phyloP scores from a whole-genome alignment of 345 rosid genomes.

The Lenwebbia sp. region DNA sequence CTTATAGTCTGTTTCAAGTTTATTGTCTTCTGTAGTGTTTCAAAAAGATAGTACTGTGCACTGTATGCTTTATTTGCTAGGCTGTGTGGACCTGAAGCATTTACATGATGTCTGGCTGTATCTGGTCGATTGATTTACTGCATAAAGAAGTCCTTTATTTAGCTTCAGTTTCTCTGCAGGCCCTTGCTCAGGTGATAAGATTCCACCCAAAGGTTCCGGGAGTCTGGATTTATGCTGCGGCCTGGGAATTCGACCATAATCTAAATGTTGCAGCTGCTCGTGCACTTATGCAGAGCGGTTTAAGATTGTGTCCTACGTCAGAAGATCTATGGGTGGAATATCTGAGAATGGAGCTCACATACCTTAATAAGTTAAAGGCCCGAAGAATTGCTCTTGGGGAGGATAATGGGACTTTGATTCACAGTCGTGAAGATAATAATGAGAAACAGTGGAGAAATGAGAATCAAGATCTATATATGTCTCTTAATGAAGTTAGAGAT shows the following conservation, averaged over 20 bases:
- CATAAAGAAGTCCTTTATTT: neutral
- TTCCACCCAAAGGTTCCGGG: constrained; percentile 81
- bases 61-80: neutral
- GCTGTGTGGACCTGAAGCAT: neutral
- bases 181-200: constrained; percentile 68
- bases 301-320: constrained; percentile 67
- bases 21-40: neutral
- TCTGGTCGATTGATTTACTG: neutral
- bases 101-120: neutral
- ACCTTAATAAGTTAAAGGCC: constrained; percentile 73
- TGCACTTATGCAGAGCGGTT: constrained; percentile 82
- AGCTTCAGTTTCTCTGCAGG: constrained; percentile 19
- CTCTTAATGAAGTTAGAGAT: constrained; percentile 35
- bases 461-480: constrained; percentile 58
- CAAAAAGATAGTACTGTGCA: neutral
- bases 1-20: neutral
- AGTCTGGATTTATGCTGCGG: constrained; percentile 95
- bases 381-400: constrained; percentile 78
- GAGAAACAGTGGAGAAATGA: constrained; percentile 61
- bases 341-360: constrained; percentile 85
- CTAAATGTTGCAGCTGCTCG: constrained; percentile 77
- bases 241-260: constrained; percentile 89
- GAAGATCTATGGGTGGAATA: constrained; percentile 93
- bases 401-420: constrained; percentile 50
- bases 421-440: constrained; percentile 15